Conservation (phyloP, 495 filamentous ascomycete genomes). For the Coniosporium apollinis region DNA sequence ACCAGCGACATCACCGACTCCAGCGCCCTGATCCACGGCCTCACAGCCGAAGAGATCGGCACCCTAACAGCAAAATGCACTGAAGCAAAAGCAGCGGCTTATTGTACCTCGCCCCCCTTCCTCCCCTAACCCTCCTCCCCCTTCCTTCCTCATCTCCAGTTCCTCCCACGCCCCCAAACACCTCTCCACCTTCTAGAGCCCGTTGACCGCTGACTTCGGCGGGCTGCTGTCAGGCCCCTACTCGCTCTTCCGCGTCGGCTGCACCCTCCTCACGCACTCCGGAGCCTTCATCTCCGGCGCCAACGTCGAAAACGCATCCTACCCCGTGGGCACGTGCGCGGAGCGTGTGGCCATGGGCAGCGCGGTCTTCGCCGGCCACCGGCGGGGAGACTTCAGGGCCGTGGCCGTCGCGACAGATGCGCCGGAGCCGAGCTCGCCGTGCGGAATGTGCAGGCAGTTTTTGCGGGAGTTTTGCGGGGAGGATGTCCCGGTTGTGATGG, state of each 20-base stretch:
- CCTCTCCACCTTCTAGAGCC: neutral
- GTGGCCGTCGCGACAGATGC: conserved; percentile 78
- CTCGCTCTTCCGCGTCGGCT: conserved; percentile 83
- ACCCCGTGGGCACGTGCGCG: conserved; percentile 87
- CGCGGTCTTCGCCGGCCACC: conserved; percentile 41
- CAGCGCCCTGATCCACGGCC: conserved; percentile 26
- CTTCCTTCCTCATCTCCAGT: neutral
- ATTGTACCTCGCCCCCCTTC: conserved; percentile 36
- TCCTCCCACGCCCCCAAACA: neutral
- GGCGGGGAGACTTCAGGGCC: conserved; percentile 57
- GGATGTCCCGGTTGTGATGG: conserved; percentile 1
- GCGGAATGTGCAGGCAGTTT: conserved; percentile 38
- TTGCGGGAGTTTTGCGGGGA: conserved; percentile 27
- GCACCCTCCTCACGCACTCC: conserved; percentile 52
- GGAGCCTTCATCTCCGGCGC: conserved; percentile 39
- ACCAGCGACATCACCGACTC: no score
- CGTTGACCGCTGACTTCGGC: neutral
- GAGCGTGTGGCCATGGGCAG: conserved; percentile 71
- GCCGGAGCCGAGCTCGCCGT: conserved; percentile 26
- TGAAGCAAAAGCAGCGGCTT: conserved; percentile 56
- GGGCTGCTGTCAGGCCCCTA: conserved; percentile 47
- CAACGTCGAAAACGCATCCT: conserved; percentile 89
- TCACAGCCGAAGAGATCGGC: conserved; percentile 42
- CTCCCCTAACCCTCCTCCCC: neutral
- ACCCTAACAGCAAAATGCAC: conserved; percentile 40